These are phyloP conservation scores for Chiua virens DNA, from an alignment of 768 basidiomycete genomes.

Conservation along the genomic window DNA sequence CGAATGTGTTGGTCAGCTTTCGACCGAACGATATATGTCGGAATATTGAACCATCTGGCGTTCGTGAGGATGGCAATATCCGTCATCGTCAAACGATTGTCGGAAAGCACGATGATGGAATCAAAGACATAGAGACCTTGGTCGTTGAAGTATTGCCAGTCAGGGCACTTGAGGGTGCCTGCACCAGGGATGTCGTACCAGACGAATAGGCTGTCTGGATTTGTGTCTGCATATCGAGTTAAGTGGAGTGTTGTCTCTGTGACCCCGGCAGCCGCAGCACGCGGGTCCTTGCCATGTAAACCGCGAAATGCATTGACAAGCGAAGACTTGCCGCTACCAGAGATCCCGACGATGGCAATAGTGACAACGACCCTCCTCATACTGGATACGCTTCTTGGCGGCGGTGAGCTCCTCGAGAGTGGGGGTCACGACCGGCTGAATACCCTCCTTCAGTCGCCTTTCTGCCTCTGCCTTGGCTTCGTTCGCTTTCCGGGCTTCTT, in stretches of 20 bases:
- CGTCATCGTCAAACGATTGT: conserved; percentile 34
- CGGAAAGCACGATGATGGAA: conserved; percentile 30
- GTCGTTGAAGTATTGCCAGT: conserved; percentile 38
- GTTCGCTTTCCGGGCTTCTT: conserved; percentile 3
- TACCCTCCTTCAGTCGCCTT: conserved; percentile 20
- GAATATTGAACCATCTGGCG: conserved; percentile 31
- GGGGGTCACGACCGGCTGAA: conserved; percentile 27
- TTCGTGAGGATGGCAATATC: conserved; percentile 34
- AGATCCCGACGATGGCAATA: conserved; percentile 35
- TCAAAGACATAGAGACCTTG: conserved; percentile 32
- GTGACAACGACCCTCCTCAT: conserved; percentile 29
- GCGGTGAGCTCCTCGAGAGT: conserved; percentile 16
- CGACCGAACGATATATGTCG: conserved; percentile 33
- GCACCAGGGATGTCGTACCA: conserved; percentile 40
- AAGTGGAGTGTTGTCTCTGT: conserved; percentile 29
- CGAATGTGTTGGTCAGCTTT: conserved; percentile 34
- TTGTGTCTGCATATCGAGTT: conserved; percentile 26
- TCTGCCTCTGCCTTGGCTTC: conserved; percentile 17
- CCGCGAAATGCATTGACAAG: conserved; percentile 35
- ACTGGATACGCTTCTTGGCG: conserved; percentile 20
- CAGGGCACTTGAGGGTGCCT: conserved; percentile 30
- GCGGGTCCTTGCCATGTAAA: conserved; percentile 14
- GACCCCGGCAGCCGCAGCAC: conserved; percentile 30
- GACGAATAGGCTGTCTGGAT: conserved; percentile 19
- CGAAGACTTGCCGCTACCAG: conserved; percentile 23